Conservation (phyloP, 345 rosid genomes). For the thale cress (Arabidopsis thaliana) region DNA sequence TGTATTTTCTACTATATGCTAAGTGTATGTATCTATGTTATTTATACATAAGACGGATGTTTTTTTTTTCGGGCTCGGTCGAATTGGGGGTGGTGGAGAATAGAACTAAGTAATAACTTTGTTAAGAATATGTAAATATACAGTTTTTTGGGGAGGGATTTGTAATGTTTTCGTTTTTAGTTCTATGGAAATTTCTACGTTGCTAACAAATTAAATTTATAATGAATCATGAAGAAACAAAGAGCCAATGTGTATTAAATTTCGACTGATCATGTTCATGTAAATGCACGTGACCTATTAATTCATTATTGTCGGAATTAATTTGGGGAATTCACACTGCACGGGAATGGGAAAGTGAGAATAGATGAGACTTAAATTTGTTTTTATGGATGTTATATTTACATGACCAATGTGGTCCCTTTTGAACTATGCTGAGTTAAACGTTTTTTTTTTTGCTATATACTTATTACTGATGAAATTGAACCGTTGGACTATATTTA, state of each 20-base stretch:
- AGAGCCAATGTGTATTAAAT: conserved; percentile 10
- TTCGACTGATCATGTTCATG: conserved; percentile 30
- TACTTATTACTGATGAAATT: conserved; percentile 2
- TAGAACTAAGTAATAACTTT: conserved; percentile 33
- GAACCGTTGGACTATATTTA: conserved; percentile 35
- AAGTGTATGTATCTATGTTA: conserved; percentile 45
- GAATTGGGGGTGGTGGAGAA: conserved; percentile 15
- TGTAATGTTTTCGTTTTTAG: conserved; percentile 7
- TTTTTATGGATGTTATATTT: conserved; percentile 3
- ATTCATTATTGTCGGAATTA: conserved; percentile 34
- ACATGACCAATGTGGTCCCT: conserved; percentile 33
- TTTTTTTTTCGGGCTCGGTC: conserved; percentile 17
- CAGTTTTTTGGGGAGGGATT: conserved; percentile 21
- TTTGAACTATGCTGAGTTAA: neutral
- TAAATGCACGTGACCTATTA: conserved; percentile 38
- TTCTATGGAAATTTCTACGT: neutral
- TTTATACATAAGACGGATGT: conserved; percentile 45
- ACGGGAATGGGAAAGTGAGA: conserved; percentile 38
- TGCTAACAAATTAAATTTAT: conserved; percentile 1
- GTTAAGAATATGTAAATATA: conserved; percentile 44
- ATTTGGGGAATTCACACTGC: conserved; percentile 37
- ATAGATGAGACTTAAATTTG: conserved; percentile 32
- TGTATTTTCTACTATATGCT: conserved; percentile 38
- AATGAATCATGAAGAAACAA: neutral
- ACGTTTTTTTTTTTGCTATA: neutral